phyloP scores from a whole-genome alignment of 2,329 filamentous ascomycete genomes.

The Alternaria gansuensis region DNA sequence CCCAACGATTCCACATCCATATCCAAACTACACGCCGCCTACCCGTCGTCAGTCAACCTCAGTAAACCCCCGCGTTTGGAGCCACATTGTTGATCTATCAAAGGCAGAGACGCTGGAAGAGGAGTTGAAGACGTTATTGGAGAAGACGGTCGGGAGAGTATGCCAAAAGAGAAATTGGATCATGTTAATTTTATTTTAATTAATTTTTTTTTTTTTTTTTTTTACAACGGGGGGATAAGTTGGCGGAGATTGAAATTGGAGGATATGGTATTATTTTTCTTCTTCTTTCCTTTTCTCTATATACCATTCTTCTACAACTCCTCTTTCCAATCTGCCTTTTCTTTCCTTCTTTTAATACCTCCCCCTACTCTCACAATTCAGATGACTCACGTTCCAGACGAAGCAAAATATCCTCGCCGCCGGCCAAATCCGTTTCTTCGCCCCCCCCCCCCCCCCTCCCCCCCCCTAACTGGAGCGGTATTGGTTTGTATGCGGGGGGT shows the following conservation, averaged over 20 bases:
- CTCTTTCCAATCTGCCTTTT: too few species aligned
- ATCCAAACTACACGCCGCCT: conserved; percentile 54
- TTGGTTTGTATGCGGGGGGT: conserved; percentile 61
- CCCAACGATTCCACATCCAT: conserved; percentile 33
- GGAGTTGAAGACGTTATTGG: conserved; percentile 60
- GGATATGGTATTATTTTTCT: conserved; percentile 41
- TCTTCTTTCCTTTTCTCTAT: too few species aligned
- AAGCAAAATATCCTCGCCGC: conserved; percentile 55
- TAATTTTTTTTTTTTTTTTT: too few species aligned
- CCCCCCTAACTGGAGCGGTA: conserved; percentile 62
- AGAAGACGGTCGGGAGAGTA: conserved; percentile 43
- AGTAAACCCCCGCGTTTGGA: conserved; percentile 50
- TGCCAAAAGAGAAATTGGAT: conserved; percentile 55
- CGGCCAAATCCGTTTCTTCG: conserved; percentile 62
- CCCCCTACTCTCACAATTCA: too few species aligned
- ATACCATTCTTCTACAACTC: too few species aligned
- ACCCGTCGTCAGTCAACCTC: conserved; percentile 50
- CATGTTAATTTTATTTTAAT: conserved; percentile 68
- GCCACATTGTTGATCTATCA: conserved; percentile 61
- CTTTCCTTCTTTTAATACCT: too few species aligned
- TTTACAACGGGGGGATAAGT: conserved; percentile 60
- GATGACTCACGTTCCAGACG: conserved; percentile 21
- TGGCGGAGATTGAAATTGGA: conserved; percentile 55
- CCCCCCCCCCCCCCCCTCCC: conserved; percentile 61
- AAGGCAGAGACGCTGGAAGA: conserved; percentile 57